Evolutionary conservation across 1,284 basidiomycete species (phyloP).

Genomic region (Meripilus lineatus): DNA sequence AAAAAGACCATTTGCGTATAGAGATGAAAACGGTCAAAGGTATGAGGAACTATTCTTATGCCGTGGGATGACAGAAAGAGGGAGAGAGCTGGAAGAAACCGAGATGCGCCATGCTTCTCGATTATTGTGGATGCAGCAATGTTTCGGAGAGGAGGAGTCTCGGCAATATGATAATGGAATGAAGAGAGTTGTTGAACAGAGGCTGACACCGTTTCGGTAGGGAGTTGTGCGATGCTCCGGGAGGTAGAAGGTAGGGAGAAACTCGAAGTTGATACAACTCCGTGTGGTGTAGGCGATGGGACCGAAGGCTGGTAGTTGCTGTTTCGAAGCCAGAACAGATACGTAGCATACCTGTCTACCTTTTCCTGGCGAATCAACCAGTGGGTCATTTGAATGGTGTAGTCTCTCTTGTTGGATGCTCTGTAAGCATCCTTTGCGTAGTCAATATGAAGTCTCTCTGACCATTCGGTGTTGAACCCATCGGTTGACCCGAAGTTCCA

Average conservation of each 20-base stretch:
- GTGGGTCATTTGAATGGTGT: slow-evolving; percentile 20
- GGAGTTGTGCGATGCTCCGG: slow-evolving; percentile 2
- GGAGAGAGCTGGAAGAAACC: not conserved
- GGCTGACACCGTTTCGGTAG: not conserved
- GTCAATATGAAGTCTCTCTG: slow-evolving; percentile 26
- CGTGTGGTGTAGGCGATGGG: not conserved
- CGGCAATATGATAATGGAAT: not conserved
- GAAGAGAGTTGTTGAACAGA: not conserved
- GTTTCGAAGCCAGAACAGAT: slow-evolving; percentile 6
- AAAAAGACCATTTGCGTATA: too few species aligned
- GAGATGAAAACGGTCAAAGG: too few species aligned
- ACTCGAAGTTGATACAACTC: not conserved
- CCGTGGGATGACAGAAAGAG: not conserved
- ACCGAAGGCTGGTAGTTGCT: not conserved
- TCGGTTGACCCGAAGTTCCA: slow-evolving; percentile 13
- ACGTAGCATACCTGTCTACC: slow-evolving; percentile 3
- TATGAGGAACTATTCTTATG: not conserved
- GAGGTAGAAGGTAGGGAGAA: not conserved
- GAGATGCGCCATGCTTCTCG: not conserved
- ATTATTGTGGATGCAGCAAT: not conserved
- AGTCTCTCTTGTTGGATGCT: slow-evolving; percentile 22
- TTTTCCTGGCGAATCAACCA: slow-evolving; percentile 19
- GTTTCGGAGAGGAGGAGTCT: not conserved
- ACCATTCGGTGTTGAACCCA: slow-evolving; percentile 23
- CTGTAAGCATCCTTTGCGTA: too few species aligned